phyloP scores from a whole-genome alignment of 495 filamentous ascomycete genomes.

The Penicillium canariense region DNA sequence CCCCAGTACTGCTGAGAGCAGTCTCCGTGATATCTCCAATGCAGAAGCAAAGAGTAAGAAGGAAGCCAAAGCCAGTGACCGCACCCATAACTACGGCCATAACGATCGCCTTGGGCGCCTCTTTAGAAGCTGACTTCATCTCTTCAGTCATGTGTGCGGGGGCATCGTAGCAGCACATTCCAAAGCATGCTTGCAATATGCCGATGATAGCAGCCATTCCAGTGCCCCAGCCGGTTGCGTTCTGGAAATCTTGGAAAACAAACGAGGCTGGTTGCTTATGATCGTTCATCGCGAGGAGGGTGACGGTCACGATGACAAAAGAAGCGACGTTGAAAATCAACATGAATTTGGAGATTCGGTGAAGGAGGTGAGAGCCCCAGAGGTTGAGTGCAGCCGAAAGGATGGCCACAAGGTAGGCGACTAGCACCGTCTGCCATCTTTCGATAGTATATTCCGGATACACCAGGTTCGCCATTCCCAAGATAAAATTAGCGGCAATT shows the following conservation, averaged over 20 bases:
- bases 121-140: constrained; percentile 47
- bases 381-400: constrained; percentile 48
- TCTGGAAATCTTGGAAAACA: constrained; percentile 57
- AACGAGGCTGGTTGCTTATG: constrained; percentile 55
- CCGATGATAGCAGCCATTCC: constrained; percentile 54
- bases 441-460: constrained; percentile 53
- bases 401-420: constrained; percentile 49
- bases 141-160: constrained; percentile 51
- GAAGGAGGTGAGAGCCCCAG: constrained; percentile 48
- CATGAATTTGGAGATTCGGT: constrained; percentile 50
- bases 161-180: constrained; percentile 55
- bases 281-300: constrained; percentile 52
- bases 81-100: constrained; percentile 50
- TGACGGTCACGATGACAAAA: constrained; percentile 51
- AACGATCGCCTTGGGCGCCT: constrained; percentile 56
- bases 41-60: constrained; percentile 49
- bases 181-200: constrained; percentile 56
- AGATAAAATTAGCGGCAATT: constrained; percentile 53
- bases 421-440: constrained; percentile 56
- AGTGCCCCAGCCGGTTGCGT: constrained; percentile 51
- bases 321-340: constrained; percentile 55
- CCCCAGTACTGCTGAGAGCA: constrained; percentile 42
- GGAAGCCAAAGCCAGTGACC: constrained; percentile 50
- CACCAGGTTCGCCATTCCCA: constrained; percentile 54
- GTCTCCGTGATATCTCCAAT: constrained; percentile 45